Conservation (phyloP, 2,329 filamentous ascomycete species). For the Colletotrichum neosansevieriae region DNA sequence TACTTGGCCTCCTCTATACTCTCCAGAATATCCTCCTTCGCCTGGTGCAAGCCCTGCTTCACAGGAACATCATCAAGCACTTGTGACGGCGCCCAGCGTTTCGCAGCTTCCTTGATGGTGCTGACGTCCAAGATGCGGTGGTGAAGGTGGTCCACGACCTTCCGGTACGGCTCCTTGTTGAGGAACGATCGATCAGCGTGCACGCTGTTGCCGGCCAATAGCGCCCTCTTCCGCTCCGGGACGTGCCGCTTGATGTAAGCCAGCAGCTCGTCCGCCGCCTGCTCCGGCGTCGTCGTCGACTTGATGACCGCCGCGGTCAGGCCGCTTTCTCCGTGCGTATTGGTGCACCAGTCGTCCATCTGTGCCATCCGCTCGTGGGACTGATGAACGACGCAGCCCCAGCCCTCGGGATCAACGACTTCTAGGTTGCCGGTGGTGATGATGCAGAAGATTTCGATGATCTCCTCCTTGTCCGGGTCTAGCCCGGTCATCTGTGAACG, state of each 20-base stretch:
- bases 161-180: slow-evolving; percentile 77
- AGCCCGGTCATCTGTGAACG: slow-evolving; percentile 88
- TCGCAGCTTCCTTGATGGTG: slow-evolving; percentile 88
- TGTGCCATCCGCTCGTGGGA: slow-evolving; percentile 74
- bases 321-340: slow-evolving; percentile 83
- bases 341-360: slow-evolving; percentile 92
- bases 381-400: slow-evolving; percentile 84
- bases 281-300: slow-evolving; percentile 77
- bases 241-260: slow-evolving; percentile 81
- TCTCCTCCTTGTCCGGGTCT: slow-evolving; percentile 80
- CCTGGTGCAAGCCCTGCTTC: slow-evolving; percentile 85
- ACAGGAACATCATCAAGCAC: slow-evolving; percentile 72
- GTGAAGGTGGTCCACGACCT: slow-evolving; percentile 82
- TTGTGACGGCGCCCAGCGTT: slow-evolving; percentile 79
- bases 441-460: slow-evolving; percentile 93
- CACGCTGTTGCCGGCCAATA: slow-evolving; percentile 93
- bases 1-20: slow-evolving; percentile 93
- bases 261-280: slow-evolving; percentile 80
- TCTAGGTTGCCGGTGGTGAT: slow-evolving; percentile 86
- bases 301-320: slow-evolving; percentile 81
- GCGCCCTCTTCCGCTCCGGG: slow-evolving; percentile 72
- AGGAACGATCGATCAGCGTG: slow-evolving; percentile 91
- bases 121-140: slow-evolving; percentile 95
- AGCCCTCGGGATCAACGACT: slow-evolving; percentile 80
- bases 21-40: slow-evolving; percentile 90